phyloP scores from a whole-genome alignment of 2,329 filamentous ascomycete genomes.

The Botrytis medusae region DNA sequence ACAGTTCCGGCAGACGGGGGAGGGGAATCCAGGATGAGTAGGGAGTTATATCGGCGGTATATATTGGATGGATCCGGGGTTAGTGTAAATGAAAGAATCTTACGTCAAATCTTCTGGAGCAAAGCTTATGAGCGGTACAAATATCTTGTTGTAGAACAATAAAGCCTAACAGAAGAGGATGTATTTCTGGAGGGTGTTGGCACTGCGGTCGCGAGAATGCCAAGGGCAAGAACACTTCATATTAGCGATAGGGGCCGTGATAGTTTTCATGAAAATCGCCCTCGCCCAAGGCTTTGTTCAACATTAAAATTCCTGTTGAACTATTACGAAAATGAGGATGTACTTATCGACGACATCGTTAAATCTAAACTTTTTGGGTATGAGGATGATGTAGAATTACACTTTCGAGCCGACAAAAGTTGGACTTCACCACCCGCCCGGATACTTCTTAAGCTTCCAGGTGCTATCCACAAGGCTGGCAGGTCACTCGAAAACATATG shows the following conservation, averaged over 20 bases:
- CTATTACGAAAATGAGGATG: neutral
- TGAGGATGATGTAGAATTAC: neutral
- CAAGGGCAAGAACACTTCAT: neutral
- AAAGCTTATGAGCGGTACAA: neutral
- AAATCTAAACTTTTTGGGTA: neutral
- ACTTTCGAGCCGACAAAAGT: neutral
- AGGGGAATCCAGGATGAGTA: neutral
- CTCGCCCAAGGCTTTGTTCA: neutral
- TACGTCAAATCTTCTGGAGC: neutral
- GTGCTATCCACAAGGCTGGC: neutral
- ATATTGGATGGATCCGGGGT: neutral
- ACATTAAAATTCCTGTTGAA: neutral
- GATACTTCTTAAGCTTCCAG: neutral
- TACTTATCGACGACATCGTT: neutral
- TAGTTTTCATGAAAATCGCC: accelerated
- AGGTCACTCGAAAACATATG: neutral
- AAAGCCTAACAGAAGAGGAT: neutral
- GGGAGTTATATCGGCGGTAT: neutral
- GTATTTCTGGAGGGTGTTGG: neutral
- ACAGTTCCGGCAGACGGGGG: no score
- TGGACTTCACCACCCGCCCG: neutral
- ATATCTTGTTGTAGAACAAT: neutral
- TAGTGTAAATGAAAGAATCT: neutral
- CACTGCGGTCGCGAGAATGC: neutral
- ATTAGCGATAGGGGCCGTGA: neutral